phyloP scores from a whole-genome alignment of 2,329 filamentous ascomycete species.

The Lachnum nothofagi region DNA sequence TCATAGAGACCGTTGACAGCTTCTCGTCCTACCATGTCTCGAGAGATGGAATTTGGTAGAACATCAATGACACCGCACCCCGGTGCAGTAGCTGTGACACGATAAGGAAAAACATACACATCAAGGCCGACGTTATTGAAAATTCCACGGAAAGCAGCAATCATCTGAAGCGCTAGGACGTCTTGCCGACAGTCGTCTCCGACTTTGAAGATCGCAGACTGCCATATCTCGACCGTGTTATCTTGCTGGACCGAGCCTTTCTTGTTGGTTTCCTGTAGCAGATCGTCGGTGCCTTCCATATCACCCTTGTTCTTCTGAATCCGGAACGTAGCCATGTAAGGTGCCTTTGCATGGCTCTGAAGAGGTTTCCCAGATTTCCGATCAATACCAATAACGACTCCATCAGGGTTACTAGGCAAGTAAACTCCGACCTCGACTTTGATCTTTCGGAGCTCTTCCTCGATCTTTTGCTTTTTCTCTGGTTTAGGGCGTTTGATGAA shows the following conservation, averaged over 20 bases:
- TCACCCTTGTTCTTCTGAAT: slow-evolving; percentile 72
- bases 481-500: slow-evolving; percentile 88
- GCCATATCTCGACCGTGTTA: slow-evolving; percentile 88
- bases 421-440: slow-evolving; percentile 97
- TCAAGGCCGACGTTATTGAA: slow-evolving; percentile 93
- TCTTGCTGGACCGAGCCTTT: slow-evolving; percentile 34
- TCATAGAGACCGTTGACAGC: slow-evolving; percentile 97
- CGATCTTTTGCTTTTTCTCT: slow-evolving; percentile 98
- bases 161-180: slow-evolving; percentile 93
- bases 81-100: slow-evolving; percentile 93
- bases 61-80: slow-evolving; percentile 98
- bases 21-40: slow-evolving; percentile 97
- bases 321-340: slow-evolving; percentile 98
- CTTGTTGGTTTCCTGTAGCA: slow-evolving; percentile 45
- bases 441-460: slow-evolving; percentile 95
- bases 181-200: slow-evolving; percentile 98
- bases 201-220: slow-evolving; percentile 99
- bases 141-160: slow-evolving; percentile 93
- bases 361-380: slow-evolving; percentile 95
- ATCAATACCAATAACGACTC: slow-evolving; percentile 95
- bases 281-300: slow-evolving; percentile 48
- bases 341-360: slow-evolving; percentile 96
- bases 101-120: slow-evolving; percentile 94
- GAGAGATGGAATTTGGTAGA: slow-evolving; percentile 92
- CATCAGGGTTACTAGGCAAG: slow-evolving; percentile 92